Conservation (phyloP, 2,329 filamentous ascomycete genomes). For the Raffaelea albimanens region DNA sequence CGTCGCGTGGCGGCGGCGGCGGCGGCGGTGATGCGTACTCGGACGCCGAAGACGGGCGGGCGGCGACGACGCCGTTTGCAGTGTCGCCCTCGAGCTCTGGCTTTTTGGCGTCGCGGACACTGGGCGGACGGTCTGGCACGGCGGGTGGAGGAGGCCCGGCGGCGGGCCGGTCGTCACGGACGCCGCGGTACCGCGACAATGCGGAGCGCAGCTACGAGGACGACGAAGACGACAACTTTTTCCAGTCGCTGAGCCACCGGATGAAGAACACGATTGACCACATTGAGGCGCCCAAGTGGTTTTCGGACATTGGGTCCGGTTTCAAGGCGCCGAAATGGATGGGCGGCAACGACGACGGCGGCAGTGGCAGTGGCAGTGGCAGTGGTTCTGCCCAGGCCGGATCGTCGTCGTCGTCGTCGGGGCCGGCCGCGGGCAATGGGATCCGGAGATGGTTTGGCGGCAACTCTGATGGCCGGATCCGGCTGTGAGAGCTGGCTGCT, state of each 20-base stretch:
- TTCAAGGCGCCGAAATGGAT: constrained; percentile 79
- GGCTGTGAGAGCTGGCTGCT: constrained; percentile 11
- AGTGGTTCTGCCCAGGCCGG: too few relatives aligned
- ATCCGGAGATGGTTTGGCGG: constrained; percentile 52
- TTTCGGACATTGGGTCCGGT: constrained; percentile 58
- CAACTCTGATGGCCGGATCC: constrained; percentile 22
- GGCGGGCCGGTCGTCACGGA: not conserved
- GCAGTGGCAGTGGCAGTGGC: constrained; percentile 14
- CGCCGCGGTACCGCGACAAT: not conserved
- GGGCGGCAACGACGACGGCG: constrained; percentile 39
- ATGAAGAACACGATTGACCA: constrained; percentile 89
- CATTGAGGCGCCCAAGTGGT: constrained; percentile 72
- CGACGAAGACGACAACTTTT: constrained; percentile 56
- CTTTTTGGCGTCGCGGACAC: constrained; percentile 16
- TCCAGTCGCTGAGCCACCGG: constrained; percentile 72
- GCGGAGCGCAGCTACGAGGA: not conserved
- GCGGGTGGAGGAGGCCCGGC: constrained; percentile 6
- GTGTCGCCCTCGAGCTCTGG: constrained; percentile 23
- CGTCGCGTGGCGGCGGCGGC: constrained; percentile 11
- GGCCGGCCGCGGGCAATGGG: constrained; percentile 13
- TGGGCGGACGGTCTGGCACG: constrained; percentile 19
- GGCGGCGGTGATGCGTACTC: constrained; percentile 14
- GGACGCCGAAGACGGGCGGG: too few relatives aligned
- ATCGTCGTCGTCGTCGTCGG: constrained; percentile 2
- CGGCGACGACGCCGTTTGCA: constrained; percentile 34